Evolutionary conservation across 1,284 basidiomycete species (phyloP), one percentile per base, ranked within the genome.

Genomic region (Naganishia albida): DNA sequence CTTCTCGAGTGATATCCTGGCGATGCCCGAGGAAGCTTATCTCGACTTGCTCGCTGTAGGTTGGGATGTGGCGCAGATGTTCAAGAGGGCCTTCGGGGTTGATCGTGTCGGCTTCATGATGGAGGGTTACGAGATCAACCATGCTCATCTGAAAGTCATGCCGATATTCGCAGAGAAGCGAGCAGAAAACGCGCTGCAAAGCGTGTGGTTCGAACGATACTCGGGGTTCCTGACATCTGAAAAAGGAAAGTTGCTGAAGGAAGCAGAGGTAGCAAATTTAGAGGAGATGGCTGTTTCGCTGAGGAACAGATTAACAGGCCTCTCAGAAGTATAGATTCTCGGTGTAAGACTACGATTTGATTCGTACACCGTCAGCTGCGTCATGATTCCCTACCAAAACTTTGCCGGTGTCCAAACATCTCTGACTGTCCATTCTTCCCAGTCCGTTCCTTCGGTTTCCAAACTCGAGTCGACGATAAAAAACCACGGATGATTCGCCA

Each of bases 361-460:
- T 10, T 6, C 10, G 34, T 34, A 34, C 18, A 43, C 12, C 26
- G 6, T 20, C n/a, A 18, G 40, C 10, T 25, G 18, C n/a, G 4
- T 44, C 20, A 6, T n/a, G 20, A 4, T 4, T 16, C 3, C 7
- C 78, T 67, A 93, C 91, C 91, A 93, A 0, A 89, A 90, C 79
- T 92, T 93, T 89, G 90, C 92, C 8, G 90, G 86, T 39, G 91
- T 86, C 91, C 91, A 93, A 42, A 93, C 82, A 77, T 93, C 91
- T 20, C 87, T 85, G 12, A 93, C 87, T 54, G 79, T 80, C 54
- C 82, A 78, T 69, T 78, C 71, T 48, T 82, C 80, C 57, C 80
- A 77, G 62, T 81, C 79, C 4, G 28, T 44, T 15, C 51, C 63
- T 16, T 46, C 34, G 6, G 4, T 23, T 15, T 55, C 65, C 40